These are phyloP conservation scores for Purpureocillium takamizusanense DNA, from an alignment of 2,329 filamentous ascomycete genomes.

Conservation along the genomic window DNA sequence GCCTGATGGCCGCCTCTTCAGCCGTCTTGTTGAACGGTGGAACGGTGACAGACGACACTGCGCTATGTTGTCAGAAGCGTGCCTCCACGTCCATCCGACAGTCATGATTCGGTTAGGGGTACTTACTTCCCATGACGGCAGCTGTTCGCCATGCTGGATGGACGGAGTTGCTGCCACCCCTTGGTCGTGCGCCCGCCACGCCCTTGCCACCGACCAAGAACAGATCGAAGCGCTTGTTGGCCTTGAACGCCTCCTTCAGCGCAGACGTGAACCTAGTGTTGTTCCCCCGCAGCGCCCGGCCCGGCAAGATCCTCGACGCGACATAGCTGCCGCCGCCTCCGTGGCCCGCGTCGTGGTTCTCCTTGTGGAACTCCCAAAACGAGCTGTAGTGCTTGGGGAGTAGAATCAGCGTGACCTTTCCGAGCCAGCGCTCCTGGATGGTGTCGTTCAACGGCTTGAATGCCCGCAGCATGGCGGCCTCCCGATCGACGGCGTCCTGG, in stretches of 20 bases:
- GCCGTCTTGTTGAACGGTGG: conserved; percentile 22
- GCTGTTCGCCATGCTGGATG: conserved; percentile 42
- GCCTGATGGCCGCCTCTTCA: conserved; percentile 12
- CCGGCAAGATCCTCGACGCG: conserved; percentile 35
- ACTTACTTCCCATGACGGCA: conserved; percentile 31
- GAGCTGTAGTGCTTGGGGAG: conserved; percentile 15
- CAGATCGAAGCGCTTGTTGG: conserved; percentile 17
- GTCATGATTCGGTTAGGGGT: too few species aligned
- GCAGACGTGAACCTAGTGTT: conserved; percentile 24
- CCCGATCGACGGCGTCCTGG: conserved; percentile 22
- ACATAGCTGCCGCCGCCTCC: conserved; percentile 26
- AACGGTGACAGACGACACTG: conserved; percentile 7
- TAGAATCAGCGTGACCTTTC: conserved; percentile 11
- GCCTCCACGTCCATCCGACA: too few species aligned
- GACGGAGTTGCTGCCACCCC: conserved; percentile 32
- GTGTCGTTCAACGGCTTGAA: conserved; percentile 27
- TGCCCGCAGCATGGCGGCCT: conserved; percentile 11
- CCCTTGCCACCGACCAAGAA: conserved; percentile 36
- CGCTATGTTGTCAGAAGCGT: not conserved
- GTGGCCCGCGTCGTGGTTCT: conserved; percentile 22
- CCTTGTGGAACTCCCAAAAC: conserved; percentile 27
- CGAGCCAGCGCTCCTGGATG: conserved; percentile 26
- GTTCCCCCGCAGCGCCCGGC: conserved; percentile 23
- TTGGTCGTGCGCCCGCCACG: conserved; percentile 30
- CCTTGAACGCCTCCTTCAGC: conserved; percentile 22